Evolutionary conservation across 345 rosid species (phyloP).

Genomic region (Melaleuca alternifolia): DNA sequence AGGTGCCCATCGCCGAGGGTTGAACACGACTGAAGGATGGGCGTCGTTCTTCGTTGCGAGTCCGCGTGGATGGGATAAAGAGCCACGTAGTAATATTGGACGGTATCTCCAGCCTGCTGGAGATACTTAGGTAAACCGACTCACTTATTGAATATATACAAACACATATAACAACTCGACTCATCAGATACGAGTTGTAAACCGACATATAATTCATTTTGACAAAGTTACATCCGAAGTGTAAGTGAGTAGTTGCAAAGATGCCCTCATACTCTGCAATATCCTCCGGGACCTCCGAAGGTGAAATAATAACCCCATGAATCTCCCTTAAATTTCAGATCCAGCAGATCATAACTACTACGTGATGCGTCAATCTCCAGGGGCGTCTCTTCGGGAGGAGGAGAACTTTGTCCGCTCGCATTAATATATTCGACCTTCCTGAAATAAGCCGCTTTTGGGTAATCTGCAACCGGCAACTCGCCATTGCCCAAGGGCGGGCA

Average conservation of each 20-base stretch:
- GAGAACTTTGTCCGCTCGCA: background rate
- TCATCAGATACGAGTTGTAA: too few relatives aligned
- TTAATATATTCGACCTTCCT: background rate
- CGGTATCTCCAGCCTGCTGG: too few relatives aligned
- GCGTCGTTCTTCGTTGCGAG: too few relatives aligned
- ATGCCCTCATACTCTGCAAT: background rate
- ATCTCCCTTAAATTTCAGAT: accelerated
- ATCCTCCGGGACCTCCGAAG: background rate
- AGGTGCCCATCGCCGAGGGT: too few relatives aligned
- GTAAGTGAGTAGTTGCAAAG: background rate
- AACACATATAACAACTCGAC: too few relatives aligned
- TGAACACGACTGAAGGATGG: too few relatives aligned
- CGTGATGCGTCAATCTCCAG: background rate
- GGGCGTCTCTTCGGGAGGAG: background rate
- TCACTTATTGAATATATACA: too few relatives aligned
- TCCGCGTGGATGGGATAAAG: too few relatives aligned
- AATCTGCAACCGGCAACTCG: background rate
- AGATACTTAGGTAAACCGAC: too few relatives aligned
- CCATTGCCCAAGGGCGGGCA: background rate
- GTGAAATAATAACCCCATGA: background rate
- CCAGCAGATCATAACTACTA: background rate
- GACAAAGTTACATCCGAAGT: background rate
- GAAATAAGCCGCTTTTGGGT: background rate
- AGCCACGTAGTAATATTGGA: too few relatives aligned
- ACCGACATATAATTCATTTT: background rate